Evolutionary conservation across 2,329 filamentous ascomycete species (phyloP).

Genomic region (Magnaporthiopsis rhizophila): DNA sequence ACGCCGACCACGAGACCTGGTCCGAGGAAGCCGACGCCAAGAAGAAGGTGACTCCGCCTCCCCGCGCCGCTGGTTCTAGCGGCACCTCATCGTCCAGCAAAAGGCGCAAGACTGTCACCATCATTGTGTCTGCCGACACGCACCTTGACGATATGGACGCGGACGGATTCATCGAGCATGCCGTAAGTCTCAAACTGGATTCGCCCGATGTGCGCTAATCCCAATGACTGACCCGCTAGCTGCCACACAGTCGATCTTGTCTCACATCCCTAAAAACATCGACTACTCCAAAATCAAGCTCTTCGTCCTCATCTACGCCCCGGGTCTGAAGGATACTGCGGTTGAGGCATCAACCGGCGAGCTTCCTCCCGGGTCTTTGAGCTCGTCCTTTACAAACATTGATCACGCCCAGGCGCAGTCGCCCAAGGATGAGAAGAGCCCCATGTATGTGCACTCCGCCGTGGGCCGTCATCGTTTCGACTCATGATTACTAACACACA

Average conservation of each 20-base stretch:
- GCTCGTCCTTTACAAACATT: slow-evolving; percentile 86
- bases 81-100: slow-evolving; percentile 25
- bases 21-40: slow-evolving; percentile 78
- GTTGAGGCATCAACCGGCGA: slow-evolving; percentile 39
- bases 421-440: slow-evolving; percentile 57
- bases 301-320: slow-evolving; percentile 85
- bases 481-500: slow-evolving; percentile 22
- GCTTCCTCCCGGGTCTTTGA: slow-evolving; percentile 55
- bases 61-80: background rate
- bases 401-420: slow-evolving; percentile 63
- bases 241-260: slow-evolving; percentile 65
- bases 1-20: slow-evolving; percentile 84
- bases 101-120: slow-evolving; percentile 70
- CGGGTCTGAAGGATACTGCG: slow-evolving; percentile 61
- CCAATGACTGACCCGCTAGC: background rate
- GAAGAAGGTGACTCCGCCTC: slow-evolving; percentile 30
- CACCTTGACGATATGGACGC: slow-evolving; percentile 50
- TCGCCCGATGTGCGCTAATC: background rate
- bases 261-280: slow-evolving; percentile 72
- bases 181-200: slow-evolving; percentile 47
- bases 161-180: slow-evolving; percentile 63
- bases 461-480: background rate
- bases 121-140: slow-evolving; percentile 78
- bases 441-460: slow-evolving; percentile 35
- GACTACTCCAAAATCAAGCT: slow-evolving; percentile 68